A percentile compares a stretch with the other conserved stretches of the same genome.
Evolutionary conservation across 768 basidiomycete species (phyloP).

Genomic region (Leucogyrophana mollusca): DNA sequence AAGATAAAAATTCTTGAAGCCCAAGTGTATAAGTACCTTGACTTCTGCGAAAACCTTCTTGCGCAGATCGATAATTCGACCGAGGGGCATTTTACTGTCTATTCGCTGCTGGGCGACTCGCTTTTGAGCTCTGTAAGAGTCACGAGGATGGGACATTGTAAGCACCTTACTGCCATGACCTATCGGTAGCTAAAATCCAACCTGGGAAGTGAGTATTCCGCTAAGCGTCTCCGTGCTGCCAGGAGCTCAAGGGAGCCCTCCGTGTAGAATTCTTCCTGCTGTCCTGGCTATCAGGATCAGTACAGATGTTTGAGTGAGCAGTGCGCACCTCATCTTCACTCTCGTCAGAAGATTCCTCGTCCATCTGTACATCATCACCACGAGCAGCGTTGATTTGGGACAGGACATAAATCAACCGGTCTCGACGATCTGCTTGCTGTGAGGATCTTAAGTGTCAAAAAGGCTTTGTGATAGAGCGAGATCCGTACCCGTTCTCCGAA

Average conservation of each 20-base stretch:
- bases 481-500: constrained; percentile 94
- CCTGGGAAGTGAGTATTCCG: constrained; percentile 95
- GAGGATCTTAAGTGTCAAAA: constrained; percentile 14
- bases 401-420: constrained; percentile 91
- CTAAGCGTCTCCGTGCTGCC: constrained; percentile 80
- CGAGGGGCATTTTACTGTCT: constrained; percentile 85
- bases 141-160: constrained; percentile 50
- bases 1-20: neutral
- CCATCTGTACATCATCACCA: constrained; percentile 75
- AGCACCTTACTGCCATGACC: constrained; percentile 69
- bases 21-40: constrained; percentile 56
- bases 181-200: constrained; percentile 66
- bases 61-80: constrained; percentile 87
- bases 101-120: constrained; percentile 89
- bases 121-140: constrained; percentile 85
- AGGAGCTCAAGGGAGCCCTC: constrained; percentile 86
- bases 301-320: neutral
- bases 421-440: constrained; percentile 93
- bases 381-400: constrained; percentile 91
- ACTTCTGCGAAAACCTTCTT: constrained; percentile 89
- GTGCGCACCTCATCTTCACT: constrained; percentile 71
- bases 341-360: constrained; percentile 65
- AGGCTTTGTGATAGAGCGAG: neutral
- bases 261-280: constrained; percentile 92
- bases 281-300: constrained; percentile 7